Percentiles rank a stretch among this genome's conserved stretches.
Conservation (phyloP, 129 eudicot species). For the Tagetes patula region DNA sequence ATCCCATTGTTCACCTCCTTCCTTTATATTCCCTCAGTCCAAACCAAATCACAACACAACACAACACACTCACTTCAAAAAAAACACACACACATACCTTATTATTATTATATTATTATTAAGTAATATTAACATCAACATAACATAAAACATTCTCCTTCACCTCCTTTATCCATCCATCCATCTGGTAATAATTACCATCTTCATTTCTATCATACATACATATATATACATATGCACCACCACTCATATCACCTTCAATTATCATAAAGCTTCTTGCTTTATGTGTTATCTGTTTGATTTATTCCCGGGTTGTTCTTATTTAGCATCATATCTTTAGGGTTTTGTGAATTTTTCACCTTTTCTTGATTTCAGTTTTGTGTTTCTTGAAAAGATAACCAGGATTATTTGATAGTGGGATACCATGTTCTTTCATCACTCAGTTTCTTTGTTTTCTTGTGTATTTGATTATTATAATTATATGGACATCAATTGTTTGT, state of each 20-base stretch:
- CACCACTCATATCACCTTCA: not conserved
- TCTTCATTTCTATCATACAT: constrained; percentile 1
- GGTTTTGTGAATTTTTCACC: not conserved
- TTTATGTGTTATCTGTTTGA: constrained; percentile 11
- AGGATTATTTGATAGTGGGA: too few species aligned
- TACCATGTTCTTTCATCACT: constrained; percentile 23
- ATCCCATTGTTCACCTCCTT: constrained; percentile 42
- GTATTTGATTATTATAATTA: not conserved
- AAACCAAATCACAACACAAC: constrained; percentile 20
- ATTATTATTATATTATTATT: too few species aligned
- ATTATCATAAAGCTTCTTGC: constrained; percentile 3
- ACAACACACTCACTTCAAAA: constrained; percentile 8
- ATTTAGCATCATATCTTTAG: not conserved
- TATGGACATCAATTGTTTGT: not conserved
- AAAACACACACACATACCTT: not conserved
- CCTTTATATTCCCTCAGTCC: constrained; percentile 36
- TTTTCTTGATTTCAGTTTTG: not conserved
- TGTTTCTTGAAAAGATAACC: constrained; percentile 12
- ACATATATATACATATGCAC: not conserved
- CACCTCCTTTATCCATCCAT: constrained; percentile 36
- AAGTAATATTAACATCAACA: too few species aligned
- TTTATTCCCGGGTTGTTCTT: not conserved
- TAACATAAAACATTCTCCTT: not conserved
- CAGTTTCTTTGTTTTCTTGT: not conserved
- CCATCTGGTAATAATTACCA: not conserved